Conservation (phyloP, 2,329 filamentous ascomycete genomes). For the Pseudogymnoascus sp. region DNA sequence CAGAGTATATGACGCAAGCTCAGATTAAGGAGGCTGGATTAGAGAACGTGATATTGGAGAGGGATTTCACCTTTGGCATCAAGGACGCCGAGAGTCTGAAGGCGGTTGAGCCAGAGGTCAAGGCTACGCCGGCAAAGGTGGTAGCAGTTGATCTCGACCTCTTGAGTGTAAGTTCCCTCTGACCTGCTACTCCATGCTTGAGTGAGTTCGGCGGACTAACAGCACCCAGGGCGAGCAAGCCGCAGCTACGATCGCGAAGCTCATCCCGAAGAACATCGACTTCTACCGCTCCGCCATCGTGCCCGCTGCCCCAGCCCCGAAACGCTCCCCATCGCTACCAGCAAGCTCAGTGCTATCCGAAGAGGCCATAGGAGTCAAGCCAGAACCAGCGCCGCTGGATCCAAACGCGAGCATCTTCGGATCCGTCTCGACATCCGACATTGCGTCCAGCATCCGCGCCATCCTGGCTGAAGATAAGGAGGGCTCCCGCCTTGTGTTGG, state of each 20-base stretch:
- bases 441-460: slow-evolving; percentile 42
- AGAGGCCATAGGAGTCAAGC: slow-evolving; percentile 32
- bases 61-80: slow-evolving; percentile 40
- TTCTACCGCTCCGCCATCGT: slow-evolving; percentile 27
- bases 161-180: slow-evolving; percentile 23
- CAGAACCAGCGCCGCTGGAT: slow-evolving; percentile 26
- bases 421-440: slow-evolving; percentile 48
- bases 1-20: slow-evolving; percentile 44
- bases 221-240: slow-evolving; percentile 23
- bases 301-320: slow-evolving; percentile 34
- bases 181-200: slow-evolving; percentile 1
- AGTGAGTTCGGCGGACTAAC: background rate
- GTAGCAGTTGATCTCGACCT: slow-evolving; percentile 21
- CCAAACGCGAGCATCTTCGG: slow-evolving; percentile 39
- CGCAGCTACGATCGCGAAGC: slow-evolving; percentile 20
- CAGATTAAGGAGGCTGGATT: slow-evolving; percentile 40
- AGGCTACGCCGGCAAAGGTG: background rate
- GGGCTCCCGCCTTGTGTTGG: slow-evolving; percentile 43
- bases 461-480: slow-evolving; percentile 46
- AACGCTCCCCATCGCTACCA: slow-evolving; percentile 26
- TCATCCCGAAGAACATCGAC: slow-evolving; percentile 26
- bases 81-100: background rate
- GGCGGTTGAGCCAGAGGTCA: slow-evolving; percentile 5
- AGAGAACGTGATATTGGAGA: slow-evolving; percentile 38
- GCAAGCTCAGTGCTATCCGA: slow-evolving; percentile 24